Percentiles rank a stretch among this genome's conserved stretches.
Evolutionary conservation across 1,284 basidiomycete genomes (phyloP).

Genomic region (Trametes hirsuta): DNA sequence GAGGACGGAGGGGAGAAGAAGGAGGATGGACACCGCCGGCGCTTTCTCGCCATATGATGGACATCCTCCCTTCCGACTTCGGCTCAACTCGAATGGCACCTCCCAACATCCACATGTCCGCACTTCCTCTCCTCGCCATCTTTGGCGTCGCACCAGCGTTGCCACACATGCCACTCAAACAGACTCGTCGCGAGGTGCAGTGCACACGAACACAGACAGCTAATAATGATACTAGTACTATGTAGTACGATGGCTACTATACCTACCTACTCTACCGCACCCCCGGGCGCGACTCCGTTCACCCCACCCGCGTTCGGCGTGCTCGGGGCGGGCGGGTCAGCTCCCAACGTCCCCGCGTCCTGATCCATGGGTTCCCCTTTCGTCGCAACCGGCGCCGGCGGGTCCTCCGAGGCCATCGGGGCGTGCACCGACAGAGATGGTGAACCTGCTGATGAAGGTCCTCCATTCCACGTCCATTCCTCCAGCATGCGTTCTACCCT

Average conservation of each 20-base stretch:
- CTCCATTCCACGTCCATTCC: constrained; percentile 59
- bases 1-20: background rate
- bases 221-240: constrained; percentile 23
- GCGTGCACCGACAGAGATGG: constrained; percentile 1
- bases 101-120: background rate
- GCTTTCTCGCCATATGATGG: background rate
- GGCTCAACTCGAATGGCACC: background rate
- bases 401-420: constrained; percentile 9
- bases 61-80: background rate
- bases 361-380: constrained; percentile 9
- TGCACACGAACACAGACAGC: constrained; percentile 9
- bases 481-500: constrained; percentile 68
- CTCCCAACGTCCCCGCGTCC: constrained; percentile 11
- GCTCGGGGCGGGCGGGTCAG: background rate
- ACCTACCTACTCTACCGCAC: background rate
- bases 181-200: background rate
- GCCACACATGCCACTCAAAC: background rate
- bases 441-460: background rate
- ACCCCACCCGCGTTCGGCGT: background rate
- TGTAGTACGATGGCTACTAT: constrained; percentile 2
- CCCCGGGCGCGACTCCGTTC: background rate
- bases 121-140: background rate
- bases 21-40: constrained; percentile 4
- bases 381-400: background rate
- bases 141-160: too few species aligned